Base-by-base conservation (phyloP, 2,329 filamentous ascomycete species). In the Periconia sp. region DNA sequence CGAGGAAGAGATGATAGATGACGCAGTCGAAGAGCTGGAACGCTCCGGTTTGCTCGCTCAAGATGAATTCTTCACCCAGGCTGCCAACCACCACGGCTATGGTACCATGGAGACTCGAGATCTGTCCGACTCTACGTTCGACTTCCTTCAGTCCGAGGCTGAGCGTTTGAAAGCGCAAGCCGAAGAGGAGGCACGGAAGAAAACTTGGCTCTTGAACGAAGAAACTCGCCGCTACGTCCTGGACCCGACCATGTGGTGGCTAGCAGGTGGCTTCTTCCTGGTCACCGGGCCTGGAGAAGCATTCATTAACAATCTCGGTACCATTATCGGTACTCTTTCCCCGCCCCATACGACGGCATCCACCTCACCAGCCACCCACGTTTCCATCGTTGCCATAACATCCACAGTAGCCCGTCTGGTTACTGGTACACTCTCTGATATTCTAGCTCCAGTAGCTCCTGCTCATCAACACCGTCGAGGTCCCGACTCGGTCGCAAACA, bases 251-350 rank as follows among this genome's bases (percentile, higher is more conserved):
- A 97, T 97, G 93, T 99, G 93, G 93, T 90, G 87, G 70, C 88
- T 99, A 61, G 91, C 93, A 0, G 78, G 87, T 1, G 92, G 92
- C 18, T 97, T 99, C 76, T 91, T 97, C 74, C 83, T 97, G 58
- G 90, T 96, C 63, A 90, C 92, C 50, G 94, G 94, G 0, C 93
- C 94, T 0, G 93, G 92, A n/a, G 94, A 99, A 75, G 90, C 93
- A 11, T 99, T 97, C 72, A 92, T 97, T 76, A 99, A 97, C 77
- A 99, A 97, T 65, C 77, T 99, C 10, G 94, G 94, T 35, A 97
- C 92, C 20, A 88, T 99, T 56, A 92, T 97, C 63, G 88, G 90
- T 61, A 96, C 93, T 0, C 80, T 97, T 3, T 90, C 90, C 43
- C 83, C 84, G 6, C 77, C 77, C n/a, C 83, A 82, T 14, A 86